These are phyloP conservation scores for Aspergillus carlsbadensis DNA, from an alignment of 495 filamentous ascomycete genomes.

Conservation along the genomic window DNA sequence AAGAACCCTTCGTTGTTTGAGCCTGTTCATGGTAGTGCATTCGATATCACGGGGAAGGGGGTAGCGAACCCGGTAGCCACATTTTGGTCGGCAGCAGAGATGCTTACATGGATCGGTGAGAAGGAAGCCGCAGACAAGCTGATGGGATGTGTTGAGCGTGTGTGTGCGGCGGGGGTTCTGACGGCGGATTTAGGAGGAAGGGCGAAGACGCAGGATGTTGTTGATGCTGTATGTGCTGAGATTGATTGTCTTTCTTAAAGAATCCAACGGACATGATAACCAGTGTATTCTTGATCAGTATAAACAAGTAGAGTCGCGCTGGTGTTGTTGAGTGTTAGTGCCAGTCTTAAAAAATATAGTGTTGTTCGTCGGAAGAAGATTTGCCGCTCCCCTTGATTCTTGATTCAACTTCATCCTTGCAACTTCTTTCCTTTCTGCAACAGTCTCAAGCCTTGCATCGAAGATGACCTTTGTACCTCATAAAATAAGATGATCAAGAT, in stretches of 20 bases:
- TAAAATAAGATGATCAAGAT: conserved; percentile 18
- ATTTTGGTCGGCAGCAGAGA: conserved; percentile 68
- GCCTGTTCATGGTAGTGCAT: conserved; percentile 65
- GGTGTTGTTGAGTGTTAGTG: too few relatives aligned
- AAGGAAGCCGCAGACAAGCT: conserved; percentile 54
- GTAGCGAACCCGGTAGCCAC: conserved; percentile 71
- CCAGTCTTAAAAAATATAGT: too few relatives aligned
- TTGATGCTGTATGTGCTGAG: conserved; percentile 57
- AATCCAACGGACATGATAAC: not conserved
- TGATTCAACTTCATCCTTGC: not conserved
- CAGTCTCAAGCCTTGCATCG: not conserved
- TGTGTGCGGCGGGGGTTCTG: conserved; percentile 53
- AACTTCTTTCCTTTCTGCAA: not conserved
- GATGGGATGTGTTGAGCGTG: conserved; percentile 59
- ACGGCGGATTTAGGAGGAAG: conserved; percentile 61
- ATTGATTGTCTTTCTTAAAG: conserved; percentile 33
- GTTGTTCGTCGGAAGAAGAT: too few relatives aligned
- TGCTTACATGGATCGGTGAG: conserved; percentile 65
- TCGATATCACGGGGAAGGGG: conserved; percentile 70
- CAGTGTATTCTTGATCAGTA: too few relatives aligned
- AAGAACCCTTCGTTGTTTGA: conserved; percentile 63
- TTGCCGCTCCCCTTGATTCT: not conserved
- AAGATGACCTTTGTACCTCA: not conserved
- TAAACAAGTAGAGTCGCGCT: too few relatives aligned
- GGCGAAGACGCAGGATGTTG: conserved; percentile 56